These are phyloP conservation scores for Solanum aculeatissimum DNA, from an alignment of 305 asterid species.

Conservation along the genomic window DNA sequence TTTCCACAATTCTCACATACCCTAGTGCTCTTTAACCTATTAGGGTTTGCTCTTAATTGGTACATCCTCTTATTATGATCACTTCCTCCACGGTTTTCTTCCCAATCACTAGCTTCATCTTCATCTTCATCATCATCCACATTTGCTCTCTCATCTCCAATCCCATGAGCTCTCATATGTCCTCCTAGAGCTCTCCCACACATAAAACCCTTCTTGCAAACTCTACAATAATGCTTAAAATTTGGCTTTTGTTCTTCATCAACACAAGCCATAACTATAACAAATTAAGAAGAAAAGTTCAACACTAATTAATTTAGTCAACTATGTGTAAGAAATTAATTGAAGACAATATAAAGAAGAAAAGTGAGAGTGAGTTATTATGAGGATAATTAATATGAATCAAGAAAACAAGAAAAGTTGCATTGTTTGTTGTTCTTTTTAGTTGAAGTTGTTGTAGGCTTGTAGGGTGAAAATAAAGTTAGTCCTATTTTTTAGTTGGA, in stretches of 20 bases:
- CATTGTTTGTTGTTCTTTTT: conserved; percentile 26
- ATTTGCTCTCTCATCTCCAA: conserved; percentile 45
- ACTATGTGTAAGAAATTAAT: not conserved
- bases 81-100: conserved; percentile 6
- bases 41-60: conserved; percentile 73
- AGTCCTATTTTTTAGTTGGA: conserved; percentile 56
- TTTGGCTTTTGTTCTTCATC: conserved; percentile 36
- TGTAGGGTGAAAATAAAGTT: conserved; percentile 32
- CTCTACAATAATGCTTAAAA: conserved; percentile 69
- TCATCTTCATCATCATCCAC: conserved; percentile 32
- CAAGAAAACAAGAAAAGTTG: not conserved
- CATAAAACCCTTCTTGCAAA: conserved; percentile 93
- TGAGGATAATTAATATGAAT: not conserved
- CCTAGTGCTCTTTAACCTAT: conserved; percentile 53
- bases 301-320: not conserved
- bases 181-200: conserved; percentile 96
- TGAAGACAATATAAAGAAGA: not conserved
- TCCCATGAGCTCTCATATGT: conserved; percentile 95
- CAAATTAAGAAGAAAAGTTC: not conserved
- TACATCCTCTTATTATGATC: conserved; percentile 60
- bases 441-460: conserved; percentile 35
- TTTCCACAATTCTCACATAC: conserved; percentile 82
- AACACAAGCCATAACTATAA: conserved; percentile 41
- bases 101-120: conserved; percentile 13
- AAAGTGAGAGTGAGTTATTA: not conserved